These are phyloP conservation scores for Mycena filopes DNA, from an alignment of 768 basidiomycete genomes.

Conservation along the genomic window DNA sequence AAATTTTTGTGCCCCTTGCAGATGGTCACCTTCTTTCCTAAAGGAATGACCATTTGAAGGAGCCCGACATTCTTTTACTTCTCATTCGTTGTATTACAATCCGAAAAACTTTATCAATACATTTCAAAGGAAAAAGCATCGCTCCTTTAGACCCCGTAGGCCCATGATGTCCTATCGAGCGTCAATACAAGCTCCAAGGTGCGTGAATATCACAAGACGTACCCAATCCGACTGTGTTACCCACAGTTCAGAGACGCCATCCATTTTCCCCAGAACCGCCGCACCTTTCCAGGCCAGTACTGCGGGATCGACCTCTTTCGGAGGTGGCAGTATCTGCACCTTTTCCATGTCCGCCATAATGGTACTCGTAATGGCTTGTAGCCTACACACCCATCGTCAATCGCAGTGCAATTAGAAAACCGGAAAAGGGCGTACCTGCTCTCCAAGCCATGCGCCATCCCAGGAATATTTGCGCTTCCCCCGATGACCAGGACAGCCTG, in stretches of 20 bases:
- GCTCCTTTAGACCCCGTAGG: slow-evolving; percentile 83
- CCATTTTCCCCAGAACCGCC: slow-evolving; percentile 91
- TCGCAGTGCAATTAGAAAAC: neutral
- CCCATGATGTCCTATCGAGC: slow-evolving; percentile 73
- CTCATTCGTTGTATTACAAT: neutral
- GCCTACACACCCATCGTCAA: slow-evolving; percentile 47
- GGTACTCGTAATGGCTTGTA: slow-evolving; percentile 87
- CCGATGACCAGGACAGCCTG: slow-evolving; percentile 90
- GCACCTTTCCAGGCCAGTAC: slow-evolving; percentile 97
- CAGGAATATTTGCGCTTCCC: slow-evolving; percentile 82
- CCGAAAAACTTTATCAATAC: neutral
- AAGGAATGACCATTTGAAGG: slow-evolving; percentile 62
- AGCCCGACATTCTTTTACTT: slow-evolving; percentile 44
- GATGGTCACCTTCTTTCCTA: slow-evolving; percentile 62
- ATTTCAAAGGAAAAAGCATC: slow-evolving; percentile 78
- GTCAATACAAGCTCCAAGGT: slow-evolving; percentile 12
- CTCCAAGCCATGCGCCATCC: slow-evolving; percentile 87
- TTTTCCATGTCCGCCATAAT: slow-evolving; percentile 87
- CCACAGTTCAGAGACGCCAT: slow-evolving; percentile 91
- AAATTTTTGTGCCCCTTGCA: slow-evolving; percentile 57
- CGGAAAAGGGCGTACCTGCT: slow-evolving; percentile 69
- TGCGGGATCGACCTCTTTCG: slow-evolving; percentile 91
- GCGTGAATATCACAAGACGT: slow-evolving; percentile 36
- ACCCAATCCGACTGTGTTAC: slow-evolving; percentile 90
- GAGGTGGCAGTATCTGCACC: slow-evolving; percentile 93